Percentiles rank a stretch among this genome's conserved stretches.
Evolutionary conservation across 1,284 basidiomycete genomes (phyloP).

Genomic region (Apiotrichum mycotoxinovorans): DNA sequence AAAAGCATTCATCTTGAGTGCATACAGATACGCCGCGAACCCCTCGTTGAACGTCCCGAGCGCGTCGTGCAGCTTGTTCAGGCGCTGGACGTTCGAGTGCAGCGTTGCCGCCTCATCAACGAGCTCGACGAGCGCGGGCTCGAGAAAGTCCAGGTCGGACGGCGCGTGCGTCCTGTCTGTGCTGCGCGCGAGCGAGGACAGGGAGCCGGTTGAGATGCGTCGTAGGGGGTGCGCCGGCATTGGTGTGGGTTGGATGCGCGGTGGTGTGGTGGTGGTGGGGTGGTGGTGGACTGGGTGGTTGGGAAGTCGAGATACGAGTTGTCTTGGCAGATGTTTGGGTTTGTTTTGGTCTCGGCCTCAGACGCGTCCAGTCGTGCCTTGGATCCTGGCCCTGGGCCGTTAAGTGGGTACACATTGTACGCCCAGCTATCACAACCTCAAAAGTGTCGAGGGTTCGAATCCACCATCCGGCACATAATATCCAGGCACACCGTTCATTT

Average conservation of each 20-base stretch:
- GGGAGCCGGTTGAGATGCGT: constrained; percentile 84
- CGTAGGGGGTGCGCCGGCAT: constrained; percentile 61
- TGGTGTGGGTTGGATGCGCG: too few relatives aligned
- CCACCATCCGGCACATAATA: too few relatives aligned
- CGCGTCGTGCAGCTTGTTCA: constrained; percentile 68
- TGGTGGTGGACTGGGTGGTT: not conserved
- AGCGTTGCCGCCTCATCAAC: constrained; percentile 80
- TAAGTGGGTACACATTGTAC: too few relatives aligned
- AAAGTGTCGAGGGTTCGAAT: too few relatives aligned
- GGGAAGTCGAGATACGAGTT: not conserved
- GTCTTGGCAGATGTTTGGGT: not conserved
- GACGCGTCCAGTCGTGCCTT: too few relatives aligned
- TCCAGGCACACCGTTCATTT: too few relatives aligned
- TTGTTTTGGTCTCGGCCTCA: not conserved
- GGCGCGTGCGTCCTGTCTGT: constrained; percentile 63
- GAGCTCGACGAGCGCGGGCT: constrained; percentile 77
- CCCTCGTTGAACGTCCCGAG: constrained; percentile 85
- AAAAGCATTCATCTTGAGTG: constrained; percentile 89
- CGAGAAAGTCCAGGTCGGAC: constrained; percentile 79
- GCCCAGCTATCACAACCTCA: too few relatives aligned
- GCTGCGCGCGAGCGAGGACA: constrained; percentile 75
- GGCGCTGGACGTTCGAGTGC: constrained; percentile 67
- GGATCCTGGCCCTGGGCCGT: too few relatives aligned
- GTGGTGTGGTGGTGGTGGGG: not conserved
- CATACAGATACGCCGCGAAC: constrained; percentile 86